Conservation (phyloP, 176 grass and related monocot genomes). For the Luzula sylvatica region DNA sequence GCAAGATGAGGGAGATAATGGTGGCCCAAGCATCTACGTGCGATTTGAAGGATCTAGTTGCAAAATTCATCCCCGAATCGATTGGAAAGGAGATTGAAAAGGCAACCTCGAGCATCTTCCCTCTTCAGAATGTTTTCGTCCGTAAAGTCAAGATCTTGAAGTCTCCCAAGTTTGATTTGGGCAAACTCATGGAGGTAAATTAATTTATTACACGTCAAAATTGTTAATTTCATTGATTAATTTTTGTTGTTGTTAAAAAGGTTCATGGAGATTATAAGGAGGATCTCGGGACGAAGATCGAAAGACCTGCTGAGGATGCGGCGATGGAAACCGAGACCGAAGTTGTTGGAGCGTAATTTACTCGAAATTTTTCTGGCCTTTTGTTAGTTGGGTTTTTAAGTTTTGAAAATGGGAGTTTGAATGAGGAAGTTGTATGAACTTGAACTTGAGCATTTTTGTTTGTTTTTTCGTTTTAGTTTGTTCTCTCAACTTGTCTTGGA, state of each 20-base stretch:
- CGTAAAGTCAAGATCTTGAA: conserved; percentile 89
- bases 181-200: conserved; percentile 80
- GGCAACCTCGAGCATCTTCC: conserved; percentile 53
- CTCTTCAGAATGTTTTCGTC: conserved; percentile 69
- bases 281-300: conserved; percentile 50
- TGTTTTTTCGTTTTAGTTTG: too few species aligned
- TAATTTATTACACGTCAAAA: neutral
- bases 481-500: too few species aligned
- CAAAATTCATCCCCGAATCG: conserved; percentile 66
- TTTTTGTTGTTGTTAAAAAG: conserved; percentile 6
- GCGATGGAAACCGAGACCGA: conserved; percentile 29
- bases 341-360: conserved; percentile 29
- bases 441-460: too few species aligned
- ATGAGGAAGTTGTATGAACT: too few species aligned
- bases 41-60: conserved; percentile 69
- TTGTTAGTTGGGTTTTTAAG: too few species aligned
- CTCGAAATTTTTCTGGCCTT: too few species aligned
- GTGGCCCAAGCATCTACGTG: conserved; percentile 51
- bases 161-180: conserved; percentile 78
- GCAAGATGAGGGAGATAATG: conserved; percentile 81
- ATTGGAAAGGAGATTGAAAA: conserved; percentile 91
- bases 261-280: conserved; percentile 90
- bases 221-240: neutral
- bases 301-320: conserved; percentile 48
- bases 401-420: too few species aligned